Percentiles rank a stretch among this genome's conserved stretches.
These are phyloP conservation scores for Geosmithia morbida DNA, from an alignment of 2,329 filamentous ascomycete species.

Conservation along the genomic window DNA sequence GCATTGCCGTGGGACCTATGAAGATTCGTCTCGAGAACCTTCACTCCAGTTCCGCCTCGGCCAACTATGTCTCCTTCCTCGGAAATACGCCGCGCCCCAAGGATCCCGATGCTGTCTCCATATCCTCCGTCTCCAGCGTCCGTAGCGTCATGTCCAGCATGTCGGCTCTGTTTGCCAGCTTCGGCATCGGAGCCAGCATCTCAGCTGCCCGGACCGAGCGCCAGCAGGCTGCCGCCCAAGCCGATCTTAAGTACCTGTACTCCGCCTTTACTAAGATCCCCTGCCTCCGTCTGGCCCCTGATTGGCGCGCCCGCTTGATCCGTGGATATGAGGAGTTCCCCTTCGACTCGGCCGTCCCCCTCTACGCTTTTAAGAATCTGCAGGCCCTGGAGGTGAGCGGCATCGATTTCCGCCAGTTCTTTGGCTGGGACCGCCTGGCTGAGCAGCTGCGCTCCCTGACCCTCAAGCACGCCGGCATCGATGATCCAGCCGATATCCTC, in stretches of 20 bases:
- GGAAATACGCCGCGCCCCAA: constrained; percentile 64
- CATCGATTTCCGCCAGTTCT: constrained; percentile 93
- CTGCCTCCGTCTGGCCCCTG: constrained; percentile 76
- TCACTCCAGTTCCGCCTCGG: constrained; percentile 70
- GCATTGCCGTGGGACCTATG: constrained; percentile 87
- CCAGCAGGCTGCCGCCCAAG: constrained; percentile 71
- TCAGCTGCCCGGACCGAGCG: constrained; percentile 74
- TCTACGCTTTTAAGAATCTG: constrained; percentile 96
- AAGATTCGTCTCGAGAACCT: constrained; percentile 91
- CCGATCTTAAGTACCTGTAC: constrained; percentile 90
- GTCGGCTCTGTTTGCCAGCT: constrained; percentile 81
- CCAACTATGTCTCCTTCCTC: constrained; percentile 93
- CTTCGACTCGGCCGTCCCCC: constrained; percentile 89
- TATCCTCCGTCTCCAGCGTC: constrained; percentile 92
- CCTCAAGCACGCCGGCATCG: constrained; percentile 72
- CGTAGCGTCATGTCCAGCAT: constrained; percentile 96
- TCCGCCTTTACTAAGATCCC: constrained; percentile 98
- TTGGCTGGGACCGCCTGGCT: constrained; percentile 87
- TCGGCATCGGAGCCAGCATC: constrained; percentile 69
- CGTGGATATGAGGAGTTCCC: constrained; percentile 94
- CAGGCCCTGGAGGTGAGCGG: constrained; percentile 88
- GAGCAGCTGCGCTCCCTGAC: constrained; percentile 85
- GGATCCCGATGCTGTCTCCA: constrained; percentile 73
- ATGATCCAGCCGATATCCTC: constrained; percentile 80
- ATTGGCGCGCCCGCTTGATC: constrained; percentile 82